Conservation (phyloP, 2,329 filamentous ascomycete species). For the Ophiostoma sp. region DNA sequence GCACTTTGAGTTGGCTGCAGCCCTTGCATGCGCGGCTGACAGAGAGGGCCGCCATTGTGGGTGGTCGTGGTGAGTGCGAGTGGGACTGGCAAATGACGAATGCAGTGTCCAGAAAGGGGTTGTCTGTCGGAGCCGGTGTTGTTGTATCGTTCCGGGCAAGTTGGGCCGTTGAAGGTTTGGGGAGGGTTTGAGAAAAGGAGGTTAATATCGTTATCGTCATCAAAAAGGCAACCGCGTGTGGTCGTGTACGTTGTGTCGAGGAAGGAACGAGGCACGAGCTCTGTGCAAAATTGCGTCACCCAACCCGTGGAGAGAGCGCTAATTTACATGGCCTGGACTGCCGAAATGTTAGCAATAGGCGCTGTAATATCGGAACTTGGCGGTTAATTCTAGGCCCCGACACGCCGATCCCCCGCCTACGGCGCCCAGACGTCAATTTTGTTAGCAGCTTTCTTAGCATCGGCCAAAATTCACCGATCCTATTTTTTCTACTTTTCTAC, state of each 20-base stretch:
- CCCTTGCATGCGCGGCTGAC: conserved; percentile 23
- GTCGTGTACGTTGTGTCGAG: neutral
- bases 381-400: neutral
- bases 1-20: conserved; percentile 21
- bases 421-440: neutral
- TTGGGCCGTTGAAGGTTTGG: neutral
- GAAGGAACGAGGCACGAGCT: neutral
- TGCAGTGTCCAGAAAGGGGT: neutral
- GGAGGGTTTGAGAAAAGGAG: neutral
- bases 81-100: neutral
- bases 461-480: conserved; percentile 23
- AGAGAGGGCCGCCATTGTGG: neutral
- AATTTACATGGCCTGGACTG: neutral
- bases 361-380: neutral
- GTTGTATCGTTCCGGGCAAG: neutral
- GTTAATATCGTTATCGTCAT: neutral
- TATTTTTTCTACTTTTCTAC: neutral
- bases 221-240: neutral
- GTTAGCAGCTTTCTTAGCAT: neutral
- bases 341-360: neutral
- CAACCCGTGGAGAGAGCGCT: neutral
- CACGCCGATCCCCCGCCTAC: too few relatives aligned
- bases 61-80: neutral
- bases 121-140: neutral
- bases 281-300: neutral